Conservation (phyloP, 163 green algal genomes). For the Scenedesmus sp. region DNA sequence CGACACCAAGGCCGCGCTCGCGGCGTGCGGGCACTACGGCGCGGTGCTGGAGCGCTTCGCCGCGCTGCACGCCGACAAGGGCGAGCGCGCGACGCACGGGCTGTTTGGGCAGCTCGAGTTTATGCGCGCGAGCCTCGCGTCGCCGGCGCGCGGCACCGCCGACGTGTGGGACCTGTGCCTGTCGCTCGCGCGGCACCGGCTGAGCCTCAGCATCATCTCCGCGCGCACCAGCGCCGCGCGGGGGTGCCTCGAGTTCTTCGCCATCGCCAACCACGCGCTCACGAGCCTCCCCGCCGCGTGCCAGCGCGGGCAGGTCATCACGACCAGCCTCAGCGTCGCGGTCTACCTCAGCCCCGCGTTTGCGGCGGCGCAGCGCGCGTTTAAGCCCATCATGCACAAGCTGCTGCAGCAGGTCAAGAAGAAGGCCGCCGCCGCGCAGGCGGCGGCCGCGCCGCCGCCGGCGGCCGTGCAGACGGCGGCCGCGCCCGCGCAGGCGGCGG, state of each 20-base stretch:
- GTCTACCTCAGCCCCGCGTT: slow-evolving; percentile 25
- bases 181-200: slow-evolving; percentile 3
- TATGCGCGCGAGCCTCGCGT: slow-evolving; percentile 10
- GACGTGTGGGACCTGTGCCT: slow-evolving; percentile 39
- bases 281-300: not conserved
- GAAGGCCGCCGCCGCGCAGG: not conserved
- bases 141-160: slow-evolving; percentile 13
- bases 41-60: slow-evolving; percentile 3
- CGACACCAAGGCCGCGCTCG: slow-evolving; percentile 35
- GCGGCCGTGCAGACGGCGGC: not conserved
- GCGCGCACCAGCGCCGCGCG: not conserved
- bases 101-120: slow-evolving; percentile 33
- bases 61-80: slow-evolving; percentile 1
- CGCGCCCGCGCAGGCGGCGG: not conserved
- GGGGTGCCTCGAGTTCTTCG: slow-evolving; percentile 21
- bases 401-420: slow-evolving; percentile 21
- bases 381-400: slow-evolving; percentile 30
- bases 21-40: slow-evolving; percentile 1
- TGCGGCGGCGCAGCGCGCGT: not conserved
- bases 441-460: not conserved
- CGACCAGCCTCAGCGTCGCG: not conserved
- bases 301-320: not conserved
- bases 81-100: not conserved
- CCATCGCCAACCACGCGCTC: slow-evolving; percentile 21
- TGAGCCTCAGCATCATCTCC: slow-evolving; percentile 22